phyloP scores from a whole-genome alignment of 2,329 filamentous ascomycete genomes.

The Thelonectria olida region DNA sequence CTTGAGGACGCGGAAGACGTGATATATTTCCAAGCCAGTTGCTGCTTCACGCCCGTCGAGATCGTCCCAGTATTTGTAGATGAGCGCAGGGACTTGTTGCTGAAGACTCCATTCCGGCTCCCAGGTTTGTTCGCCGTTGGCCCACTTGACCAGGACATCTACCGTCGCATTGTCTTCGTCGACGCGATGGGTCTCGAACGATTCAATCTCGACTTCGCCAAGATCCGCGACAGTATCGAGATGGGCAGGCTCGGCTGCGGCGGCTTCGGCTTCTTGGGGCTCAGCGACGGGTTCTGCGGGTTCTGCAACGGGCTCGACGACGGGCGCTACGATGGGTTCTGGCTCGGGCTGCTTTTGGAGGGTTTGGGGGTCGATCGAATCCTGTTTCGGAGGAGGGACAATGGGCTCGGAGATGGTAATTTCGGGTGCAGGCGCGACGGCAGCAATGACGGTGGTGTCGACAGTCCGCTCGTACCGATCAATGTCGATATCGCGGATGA shows the following conservation, averaged over 20 bases:
- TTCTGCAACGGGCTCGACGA: constrained; percentile 7
- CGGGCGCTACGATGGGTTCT: background rate
- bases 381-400: background rate
- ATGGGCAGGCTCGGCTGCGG: background rate
- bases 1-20: constrained; percentile 40
- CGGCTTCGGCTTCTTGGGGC: background rate
- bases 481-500: constrained; percentile 18
- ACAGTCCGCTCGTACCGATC: constrained; percentile 16
- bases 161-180: constrained; percentile 35
- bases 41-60: constrained; percentile 35
- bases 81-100: constrained; percentile 35
- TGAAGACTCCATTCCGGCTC: constrained; percentile 41
- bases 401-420: background rate
- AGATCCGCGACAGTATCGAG: constrained; percentile 15
- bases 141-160: constrained; percentile 38
- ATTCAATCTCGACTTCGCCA: constrained; percentile 36
- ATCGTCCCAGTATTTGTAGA: constrained; percentile 41
- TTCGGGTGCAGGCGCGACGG: background rate
- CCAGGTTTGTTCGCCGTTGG: constrained; percentile 36
- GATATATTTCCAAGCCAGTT: constrained; percentile 36
- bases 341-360: constrained; percentile 6
- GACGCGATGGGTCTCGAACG: constrained; percentile 32
- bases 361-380: background rate
- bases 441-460: constrained; percentile 21
- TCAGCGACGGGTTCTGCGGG: constrained; percentile 9